Base-by-base conservation (phyloP, 345 rosid genomes). In the Psidium guajava region DNA sequence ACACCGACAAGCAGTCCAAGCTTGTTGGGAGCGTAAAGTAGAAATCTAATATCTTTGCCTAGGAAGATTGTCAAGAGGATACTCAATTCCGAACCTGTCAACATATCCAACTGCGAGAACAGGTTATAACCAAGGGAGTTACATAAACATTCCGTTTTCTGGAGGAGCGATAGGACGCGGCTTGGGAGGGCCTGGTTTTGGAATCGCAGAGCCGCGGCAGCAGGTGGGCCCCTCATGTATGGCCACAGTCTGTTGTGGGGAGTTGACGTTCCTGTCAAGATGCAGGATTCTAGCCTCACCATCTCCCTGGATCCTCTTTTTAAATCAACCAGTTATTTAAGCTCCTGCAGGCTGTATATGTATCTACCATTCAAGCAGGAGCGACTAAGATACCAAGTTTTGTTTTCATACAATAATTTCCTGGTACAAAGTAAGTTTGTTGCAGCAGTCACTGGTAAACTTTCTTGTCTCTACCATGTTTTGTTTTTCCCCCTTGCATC, bases 211-310 rank as follows among this genome's bases (percentile, higher is more conserved):
- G 88, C 64, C 0, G 54, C 28, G 1, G 85, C 85, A 0, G 55
- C 85, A 0, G 80, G 24, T 83, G 81, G 85, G 58, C 55, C 74
- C 40, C 13, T 58, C 12, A 6, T 83, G 53, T 83, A 40, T 42
- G 80, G 85, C 25, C 55, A 83, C 47, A 49, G 50, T 42, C 21
- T 58, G 6, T n/a, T 47, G 27, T 56, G 80, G 2, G 85, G 85
- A 83, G 49, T 69, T 13, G 59, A 85, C 64, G 20, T 55, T n/a
- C 55, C 84, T 49, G n/a, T 53, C 28, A 81, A 81, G 22, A 52
- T 85, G 50, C 83, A 82, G 84, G 59, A 85, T 61, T 84, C 87
- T 53, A 58, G 84, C 24, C 80, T 82, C 21, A 16, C 75, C 28
- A 10, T 82, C 21, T 57, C 84, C 12, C n/a, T 82, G 59, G 83